Evolutionary conservation across 345 rosid genomes (phyloP), one percentile per base, ranked within the genome.

Genomic region (Populus davidiana): DNA sequence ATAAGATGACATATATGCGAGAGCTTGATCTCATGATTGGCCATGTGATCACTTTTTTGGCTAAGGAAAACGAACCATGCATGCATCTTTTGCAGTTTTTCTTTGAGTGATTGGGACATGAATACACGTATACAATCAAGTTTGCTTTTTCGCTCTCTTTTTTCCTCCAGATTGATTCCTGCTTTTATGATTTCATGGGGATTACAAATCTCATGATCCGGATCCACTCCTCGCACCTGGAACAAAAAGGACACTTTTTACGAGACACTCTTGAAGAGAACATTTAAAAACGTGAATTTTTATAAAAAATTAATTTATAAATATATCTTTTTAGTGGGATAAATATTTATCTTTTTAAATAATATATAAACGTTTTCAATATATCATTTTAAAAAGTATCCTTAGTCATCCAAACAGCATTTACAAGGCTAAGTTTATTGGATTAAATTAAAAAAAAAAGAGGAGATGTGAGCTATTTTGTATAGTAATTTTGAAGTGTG

Each of bases 131-230:
- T 4, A 61, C 75, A 68, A 70, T 78, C 64, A 44, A 27, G 47
- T 38, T 63, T n/a, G 1, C 65, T 31, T 75, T 63, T 63, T 8
- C 21, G 9, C 41, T 59, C 13, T 76, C 4, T 18, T 29, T 27
- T 65, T 59, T 23, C 33, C 6, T 17, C 21, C 2, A 7, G 1
- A 47, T 50, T 31, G 36, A 61, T 12, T 3, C 17, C 65, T 33
- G 1, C 49, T 79, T 74, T 31, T 73, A 44, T 75, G 86, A 88
- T 84, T 70, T 84, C 73, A 83, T 79, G 84, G 91, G 88, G 85
- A 33, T 83, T 79, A 77, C 88, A 81, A 8, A 79, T 84, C 86
- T 36, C 20, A 20, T 66, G 59, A 82, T 83, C 84, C 77, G 18
- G 71, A 78, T 70, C 69, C 79, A 71, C 73, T 75, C 76, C 79